Conservation (phyloP, 306 rosid genomes). For the Adenanthera pavonina region DNA sequence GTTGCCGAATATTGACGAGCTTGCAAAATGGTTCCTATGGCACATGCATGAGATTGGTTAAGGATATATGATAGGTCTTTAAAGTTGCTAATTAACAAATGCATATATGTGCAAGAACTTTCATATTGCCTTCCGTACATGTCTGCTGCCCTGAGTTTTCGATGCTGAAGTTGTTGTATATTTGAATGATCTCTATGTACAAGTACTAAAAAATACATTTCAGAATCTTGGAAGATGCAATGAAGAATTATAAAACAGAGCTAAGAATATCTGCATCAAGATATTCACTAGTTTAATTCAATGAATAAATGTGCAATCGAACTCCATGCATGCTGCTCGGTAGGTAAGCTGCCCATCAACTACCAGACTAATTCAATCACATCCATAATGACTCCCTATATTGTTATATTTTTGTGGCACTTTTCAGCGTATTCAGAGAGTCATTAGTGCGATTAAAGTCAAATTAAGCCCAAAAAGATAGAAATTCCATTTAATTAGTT, state of each 20-base stretch:
- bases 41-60: neutral
- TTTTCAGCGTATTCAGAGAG: too few species aligned
- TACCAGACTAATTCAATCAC: neutral
- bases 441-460: too few species aligned
- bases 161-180: slow-evolving; percentile 55
- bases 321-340: neutral
- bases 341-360: neutral
- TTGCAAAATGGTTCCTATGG: slow-evolving; percentile 48
- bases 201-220: slow-evolving; percentile 20
- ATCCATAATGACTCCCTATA: neutral
- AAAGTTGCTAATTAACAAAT: neutral
- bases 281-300: neutral
- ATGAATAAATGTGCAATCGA: neutral
- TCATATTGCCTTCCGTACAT: slow-evolving; percentile 56
- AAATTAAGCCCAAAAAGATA: too few species aligned
- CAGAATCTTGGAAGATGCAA: slow-evolving; percentile 15
- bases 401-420: too few species aligned
- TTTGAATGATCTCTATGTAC: slow-evolving; percentile 67
- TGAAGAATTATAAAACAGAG: neutral
- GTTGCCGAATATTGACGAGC: slow-evolving; percentile 42
- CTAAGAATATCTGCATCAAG: neutral
- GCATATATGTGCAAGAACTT: slow-evolving; percentile 30
- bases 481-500: too few species aligned
- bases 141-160: slow-evolving; percentile 35
- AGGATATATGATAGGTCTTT: slow-evolving; percentile 26